Conservation (phyloP, 2,329 filamentous ascomycete species). For the Aspergillus ibericus region DNA sequence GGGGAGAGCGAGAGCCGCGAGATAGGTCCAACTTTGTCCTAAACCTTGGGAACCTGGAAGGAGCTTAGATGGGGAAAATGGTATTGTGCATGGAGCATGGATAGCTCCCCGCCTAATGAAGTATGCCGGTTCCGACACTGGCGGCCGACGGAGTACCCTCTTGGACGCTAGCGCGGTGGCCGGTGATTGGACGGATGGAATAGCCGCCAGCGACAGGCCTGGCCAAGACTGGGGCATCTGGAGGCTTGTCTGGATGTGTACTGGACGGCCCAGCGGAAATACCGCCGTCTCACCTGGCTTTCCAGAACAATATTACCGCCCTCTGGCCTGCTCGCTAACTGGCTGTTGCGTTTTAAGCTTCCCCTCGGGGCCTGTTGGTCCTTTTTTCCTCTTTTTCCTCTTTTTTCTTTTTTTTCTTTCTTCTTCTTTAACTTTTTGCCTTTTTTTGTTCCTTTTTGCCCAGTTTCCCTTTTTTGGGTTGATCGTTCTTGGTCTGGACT, state of each 20-base stretch:
- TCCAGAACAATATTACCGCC: background rate
- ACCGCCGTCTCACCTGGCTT: background rate
- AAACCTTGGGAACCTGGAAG: background rate
- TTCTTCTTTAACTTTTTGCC: background rate
- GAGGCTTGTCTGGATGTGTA: background rate
- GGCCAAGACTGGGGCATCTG: background rate
- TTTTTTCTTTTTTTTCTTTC: background rate
- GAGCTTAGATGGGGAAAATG: too few species aligned
- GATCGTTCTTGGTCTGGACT: too few species aligned
- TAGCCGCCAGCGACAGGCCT: background rate
- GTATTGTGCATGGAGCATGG: too few species aligned
- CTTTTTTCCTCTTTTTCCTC: background rate
- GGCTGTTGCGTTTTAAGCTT: background rate
- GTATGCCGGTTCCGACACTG: background rate
- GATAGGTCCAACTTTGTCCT: background rate
- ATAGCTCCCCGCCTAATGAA: too few species aligned
- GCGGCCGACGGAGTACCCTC: background rate
- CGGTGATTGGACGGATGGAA: background rate
- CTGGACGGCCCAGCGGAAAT: background rate
- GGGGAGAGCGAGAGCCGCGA: too few species aligned
- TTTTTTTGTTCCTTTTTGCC: background rate
- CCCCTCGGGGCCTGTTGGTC: background rate
- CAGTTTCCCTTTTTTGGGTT: too few species aligned
- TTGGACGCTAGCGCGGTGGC: background rate
- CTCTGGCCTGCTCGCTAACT: background rate